Evolutionary conservation across 441 rosid species (phyloP), one percentile per base, ranked within the genome.

Genomic region (Aquilaria agallochum): DNA sequence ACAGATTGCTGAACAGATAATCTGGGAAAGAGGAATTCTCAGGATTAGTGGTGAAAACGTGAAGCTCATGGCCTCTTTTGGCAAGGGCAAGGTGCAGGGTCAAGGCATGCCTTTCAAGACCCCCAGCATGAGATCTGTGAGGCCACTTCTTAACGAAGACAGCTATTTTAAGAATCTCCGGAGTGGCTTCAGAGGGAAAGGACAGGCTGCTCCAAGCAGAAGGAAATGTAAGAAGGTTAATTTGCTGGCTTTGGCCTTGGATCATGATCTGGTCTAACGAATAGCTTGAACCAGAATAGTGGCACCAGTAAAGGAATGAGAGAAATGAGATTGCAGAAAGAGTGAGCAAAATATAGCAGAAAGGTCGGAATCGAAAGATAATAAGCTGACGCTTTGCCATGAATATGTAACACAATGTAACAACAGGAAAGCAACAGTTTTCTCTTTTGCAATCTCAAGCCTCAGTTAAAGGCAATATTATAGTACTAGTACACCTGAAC

Each of bases 81-180:
- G 97, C 92, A 30, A 90, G 87, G 55, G 82, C 88, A 3, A 93
- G 88, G 70, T 93, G 97, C 34, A 93, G 80, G 50, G 96, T 90
- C 74, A 85, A 65, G 54, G 98, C 96, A 42, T 93, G 97, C 56
- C 96, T 44, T 71, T 93, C 97, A 42, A 90, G 95, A 14, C 97
- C 98, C 47, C 97, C 97, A 0, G 92, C 97, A 40, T 60, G 86
- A 66, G 96, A 90, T 66, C 70, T 78, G n/a, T 78, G 82, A 50
- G 97, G 89, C 97, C 97, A 93, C 76, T 85, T 90, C 81, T 93
- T 90, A 13, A 93, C 97, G 14, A 88, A 88, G 58, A 88, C 76
- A 0, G 96, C 96, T 62, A 93, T 80, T 68, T 85, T 88, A 51
- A 90, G 87, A 55, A 64, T 65, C 67, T 72, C 76, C 5, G 63